These are phyloP conservation scores for Anisogramma anomala DNA, from an alignment of 2,329 filamentous ascomycete genomes.

Conservation along the genomic window DNA sequence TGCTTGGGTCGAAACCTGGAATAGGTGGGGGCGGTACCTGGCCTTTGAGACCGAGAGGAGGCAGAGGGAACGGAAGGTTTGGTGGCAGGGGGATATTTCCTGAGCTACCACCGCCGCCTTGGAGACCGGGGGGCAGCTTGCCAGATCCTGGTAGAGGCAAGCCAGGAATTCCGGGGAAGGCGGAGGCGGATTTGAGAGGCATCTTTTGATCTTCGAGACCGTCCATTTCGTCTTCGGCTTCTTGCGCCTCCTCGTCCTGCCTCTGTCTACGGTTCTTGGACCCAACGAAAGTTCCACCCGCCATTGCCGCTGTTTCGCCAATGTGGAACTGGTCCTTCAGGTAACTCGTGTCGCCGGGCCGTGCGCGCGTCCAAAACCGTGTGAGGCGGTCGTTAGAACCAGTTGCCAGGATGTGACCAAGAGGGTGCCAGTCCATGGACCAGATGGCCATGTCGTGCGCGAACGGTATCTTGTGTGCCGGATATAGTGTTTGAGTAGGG, in stretches of 20 bases:
- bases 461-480: conserved; percentile 73
- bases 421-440: conserved; percentile 95
- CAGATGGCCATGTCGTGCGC: conserved; percentile 94
- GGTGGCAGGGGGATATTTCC: conserved; percentile 26
- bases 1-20: conserved; percentile 45
- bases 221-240: conserved; percentile 85
- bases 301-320: conserved; percentile 83
- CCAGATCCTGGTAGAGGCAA: conserved; percentile 34
- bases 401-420: conserved; percentile 89
- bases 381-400: conserved; percentile 96
- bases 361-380: conserved; percentile 85
- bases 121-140: conserved; percentile 30
- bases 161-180: conserved; percentile 44
- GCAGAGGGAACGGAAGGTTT: conserved; percentile 44
- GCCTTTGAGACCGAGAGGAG: conserved; percentile 31
- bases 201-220: conserved; percentile 85
- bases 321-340: conserved; percentile 92
- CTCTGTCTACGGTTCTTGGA: conserved; percentile 66
- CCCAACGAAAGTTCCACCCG: conserved; percentile 86
- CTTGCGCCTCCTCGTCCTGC: conserved; percentile 87
- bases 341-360: conserved; percentile 77
- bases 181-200: conserved; percentile 46
- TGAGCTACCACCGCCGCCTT: conserved; percentile 35
- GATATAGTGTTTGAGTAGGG: conserved; percentile 81
- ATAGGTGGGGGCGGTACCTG: conserved; percentile 23